Conservation (phyloP, 371 early-diverging fungal species). For the Saksenaea vasiformis region DNA sequence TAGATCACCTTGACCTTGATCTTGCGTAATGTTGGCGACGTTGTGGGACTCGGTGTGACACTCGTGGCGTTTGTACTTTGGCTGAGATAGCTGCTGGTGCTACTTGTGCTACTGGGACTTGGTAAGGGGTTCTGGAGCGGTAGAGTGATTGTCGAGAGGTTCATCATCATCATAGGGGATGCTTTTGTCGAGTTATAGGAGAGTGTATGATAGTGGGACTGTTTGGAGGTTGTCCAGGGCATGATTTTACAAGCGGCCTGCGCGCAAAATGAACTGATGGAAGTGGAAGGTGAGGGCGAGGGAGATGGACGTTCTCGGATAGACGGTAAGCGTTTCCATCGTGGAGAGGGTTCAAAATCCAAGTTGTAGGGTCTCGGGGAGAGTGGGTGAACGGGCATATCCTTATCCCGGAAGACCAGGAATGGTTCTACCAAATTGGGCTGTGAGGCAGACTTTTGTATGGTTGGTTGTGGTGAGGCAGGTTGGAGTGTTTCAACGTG, state of each 20-base stretch:
- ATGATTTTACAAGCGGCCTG: conserved; percentile 20
- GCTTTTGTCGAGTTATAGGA: not conserved
- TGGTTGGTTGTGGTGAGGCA: not conserved
- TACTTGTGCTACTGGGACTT: not conserved
- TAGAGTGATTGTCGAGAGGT: not conserved
- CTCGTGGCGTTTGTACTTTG: not conserved
- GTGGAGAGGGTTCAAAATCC: not conserved
- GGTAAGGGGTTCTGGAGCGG: not conserved
- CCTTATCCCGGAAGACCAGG: not conserved
- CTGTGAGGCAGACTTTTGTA: not conserved
- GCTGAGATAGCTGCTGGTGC: not conserved
- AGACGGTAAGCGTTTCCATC: conserved; percentile 1
- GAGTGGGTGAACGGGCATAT: conserved; percentile 1
- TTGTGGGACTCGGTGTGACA: not conserved
- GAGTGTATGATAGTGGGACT: conserved; percentile 1
- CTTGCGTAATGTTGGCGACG: conserved; percentile 2
- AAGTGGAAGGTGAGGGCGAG: conserved; percentile 4
- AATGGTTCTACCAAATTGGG: not conserved
- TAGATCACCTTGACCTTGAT: conserved; percentile 43
- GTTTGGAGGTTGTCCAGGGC: conserved; percentile 15
- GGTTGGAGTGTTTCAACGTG: conserved; percentile 4
- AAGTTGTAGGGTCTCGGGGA: conserved; percentile 9
- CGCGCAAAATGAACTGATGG: conserved; percentile 10
- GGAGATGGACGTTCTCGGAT: not conserved
- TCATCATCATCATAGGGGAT: not conserved